Conservation (phyloP, 2,329 filamentous ascomycete species). For the Monosporascus sp. region DNA sequence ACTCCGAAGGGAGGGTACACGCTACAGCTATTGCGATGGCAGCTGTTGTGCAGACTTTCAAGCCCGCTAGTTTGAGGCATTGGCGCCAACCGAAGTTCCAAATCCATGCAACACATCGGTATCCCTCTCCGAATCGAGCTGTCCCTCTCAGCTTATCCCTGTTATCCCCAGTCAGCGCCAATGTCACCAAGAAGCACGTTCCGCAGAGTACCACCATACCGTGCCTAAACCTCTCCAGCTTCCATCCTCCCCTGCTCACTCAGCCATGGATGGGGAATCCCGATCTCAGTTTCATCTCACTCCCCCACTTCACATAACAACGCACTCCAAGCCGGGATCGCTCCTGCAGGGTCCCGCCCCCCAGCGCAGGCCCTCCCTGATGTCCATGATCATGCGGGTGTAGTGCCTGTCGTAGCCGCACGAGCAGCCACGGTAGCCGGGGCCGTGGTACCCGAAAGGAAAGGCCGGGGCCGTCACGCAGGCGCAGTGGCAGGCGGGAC, state of each 20-base stretch:
- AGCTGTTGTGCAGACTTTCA: too few relatives aligned
- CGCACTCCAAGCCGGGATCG: slow-evolving; percentile 34
- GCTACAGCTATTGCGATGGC: too few relatives aligned
- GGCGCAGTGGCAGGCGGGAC: slow-evolving; percentile 21
- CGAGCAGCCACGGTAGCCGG: slow-evolving; percentile 34
- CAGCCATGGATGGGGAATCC: background rate
- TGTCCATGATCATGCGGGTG: slow-evolving; percentile 38
- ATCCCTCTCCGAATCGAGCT: too few relatives aligned
- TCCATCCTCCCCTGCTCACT: background rate
- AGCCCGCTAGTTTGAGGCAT: too few relatives aligned
- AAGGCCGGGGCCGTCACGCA: background rate
- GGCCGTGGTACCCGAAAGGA: background rate
- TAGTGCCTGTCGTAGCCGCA: slow-evolving; percentile 42
- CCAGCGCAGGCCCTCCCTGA: slow-evolving; percentile 40
- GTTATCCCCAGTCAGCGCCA: too few relatives aligned
- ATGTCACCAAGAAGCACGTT: too few relatives aligned
- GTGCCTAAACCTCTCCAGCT: background rate
- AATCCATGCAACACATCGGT: too few relatives aligned
- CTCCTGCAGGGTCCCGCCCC: slow-evolving; percentile 37
- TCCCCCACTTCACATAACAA: slow-evolving; percentile 30
- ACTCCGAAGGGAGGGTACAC: too few relatives aligned
- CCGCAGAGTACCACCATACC: background rate
- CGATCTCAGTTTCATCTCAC: too few relatives aligned
- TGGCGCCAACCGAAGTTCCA: too few relatives aligned
- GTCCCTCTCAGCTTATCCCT: too few relatives aligned